Base-by-base conservation (phyloP, 208 protist genomes). In the Trypanosoma rangeli region DNA sequence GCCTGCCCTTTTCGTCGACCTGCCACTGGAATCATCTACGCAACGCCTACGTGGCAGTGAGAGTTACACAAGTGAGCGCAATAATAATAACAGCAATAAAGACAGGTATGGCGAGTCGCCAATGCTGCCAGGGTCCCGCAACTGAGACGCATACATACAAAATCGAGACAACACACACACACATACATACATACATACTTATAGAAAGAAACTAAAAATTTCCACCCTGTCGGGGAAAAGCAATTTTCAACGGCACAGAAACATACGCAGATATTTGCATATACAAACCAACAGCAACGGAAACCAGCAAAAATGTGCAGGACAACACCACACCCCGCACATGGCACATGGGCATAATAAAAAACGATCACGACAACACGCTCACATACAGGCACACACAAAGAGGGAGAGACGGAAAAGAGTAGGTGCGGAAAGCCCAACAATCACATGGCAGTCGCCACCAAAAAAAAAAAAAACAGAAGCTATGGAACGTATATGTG, bases 1-100 rank as follows among this genome's bases (percentile, higher is more conserved):
- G 31, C 68, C 22, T 73, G 61, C n/a, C 79, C 79, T 52, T 58
- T 73, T 16, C 82, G 65, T n/a, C 82, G 68, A 12, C 82, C 82
- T 28, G 82, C 82, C 57, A 84, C 69, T 22, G 82, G 73, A 42
- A 78, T 68, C 73, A 78, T 78, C 35, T 44, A 29, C 10, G 4
- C 12, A 37, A 12, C 35, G 37, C 29, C 20, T 59, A 2, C 35
- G 15, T 22, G 50, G 31, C 5, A 26, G 53, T 3, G 9, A 52
- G 13, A 33, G 33, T 33, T 22, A 44, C 12, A 52, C 48, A 28
- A n/a, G 55, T 24, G 39, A 58, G 22, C 3, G 73, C 8, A 54
- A 71, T 39, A 9, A 65, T 66, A 37, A 70, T 35, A 48, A 50
- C 33, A 2, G 37, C 4, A 53, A 63, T 67, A 46, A 9, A 69